Evolutionary conservation across 306 rosid species (phyloP), one percentile per base, ranked within the genome.

Genomic region (Malus sylvestris): DNA sequence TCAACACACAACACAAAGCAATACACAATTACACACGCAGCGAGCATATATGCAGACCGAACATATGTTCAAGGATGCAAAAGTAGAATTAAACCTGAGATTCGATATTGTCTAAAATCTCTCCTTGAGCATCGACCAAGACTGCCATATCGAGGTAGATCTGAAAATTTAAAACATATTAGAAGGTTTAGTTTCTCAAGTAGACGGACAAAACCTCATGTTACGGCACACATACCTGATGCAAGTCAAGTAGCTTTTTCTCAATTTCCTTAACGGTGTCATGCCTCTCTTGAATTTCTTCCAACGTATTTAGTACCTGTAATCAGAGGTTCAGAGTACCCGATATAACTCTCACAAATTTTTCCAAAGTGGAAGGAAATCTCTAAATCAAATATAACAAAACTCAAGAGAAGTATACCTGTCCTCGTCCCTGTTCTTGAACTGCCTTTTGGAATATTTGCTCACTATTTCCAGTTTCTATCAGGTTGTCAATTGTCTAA

Each of bases 391-490:
- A 61, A 23, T 10, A 22, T 57, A 57, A 61, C 23, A 35, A 52
- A 68, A 42, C 59, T 75, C 51, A 70, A 11, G 70, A 83, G 59
- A 40, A 58, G 53, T 45, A 51, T 81, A 94, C 98, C 97, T 92
- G 96, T 83, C 98, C 98, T 64, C 96, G 87, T 75, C 98, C 96
- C 52, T 82, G 76, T 84, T 90, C 93, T 80, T 87, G 93, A 78
- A 95, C 91, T 72, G 98, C 98, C 79, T 82, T 80, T 82, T 90
- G 96, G 81, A 95, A 95, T 81, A 92, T 95, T 85, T 95, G 95
- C 85, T 95, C 98, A 68, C 97, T 92, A 65, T 90, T 92, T 86
- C 98, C 98, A 73, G 98, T 95, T 87, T 95, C 98, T 75, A 95
- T 95, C 59, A 95, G 92, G 80, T 81, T 73, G 83, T 95, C 98